phyloP scores from a whole-genome alignment of 306 rosid genomes.

The Sesbania bispinosa region DNA sequence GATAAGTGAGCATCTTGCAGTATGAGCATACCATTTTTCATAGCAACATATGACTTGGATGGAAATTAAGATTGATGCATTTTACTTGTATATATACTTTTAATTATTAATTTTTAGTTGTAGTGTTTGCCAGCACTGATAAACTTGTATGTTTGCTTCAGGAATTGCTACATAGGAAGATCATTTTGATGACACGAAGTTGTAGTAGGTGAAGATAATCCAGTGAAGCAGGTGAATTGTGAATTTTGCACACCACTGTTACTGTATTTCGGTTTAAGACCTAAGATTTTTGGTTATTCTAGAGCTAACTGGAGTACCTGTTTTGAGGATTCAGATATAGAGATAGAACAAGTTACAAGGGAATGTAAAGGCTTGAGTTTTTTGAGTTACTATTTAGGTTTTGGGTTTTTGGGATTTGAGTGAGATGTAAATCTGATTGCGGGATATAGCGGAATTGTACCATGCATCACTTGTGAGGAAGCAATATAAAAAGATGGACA shows the following conservation, averaged over 20 bases:
- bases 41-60: not conserved
- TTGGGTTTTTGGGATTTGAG: conserved; percentile 63
- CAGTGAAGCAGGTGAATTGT: conserved; percentile 78
- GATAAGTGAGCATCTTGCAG: not conserved
- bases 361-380: conserved; percentile 86
- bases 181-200: conserved; percentile 50
- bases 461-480: conserved; percentile 87
- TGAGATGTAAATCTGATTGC: conserved; percentile 99
- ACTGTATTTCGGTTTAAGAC: conserved; percentile 50
- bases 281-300: conserved; percentile 59
- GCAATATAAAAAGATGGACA: conserved; percentile 50
- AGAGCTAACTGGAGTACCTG: conserved; percentile 75
- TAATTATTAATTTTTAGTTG: not conserved
- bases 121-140: conserved; percentile 23
- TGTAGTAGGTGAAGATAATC: conserved; percentile 69
- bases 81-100: not conserved
- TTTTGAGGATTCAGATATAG: conserved; percentile 78
- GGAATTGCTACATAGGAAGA: conserved; percentile 79
- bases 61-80: not conserved
- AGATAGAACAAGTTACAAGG: conserved; percentile 67
- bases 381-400: conserved; percentile 57
- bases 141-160: conserved; percentile 40
- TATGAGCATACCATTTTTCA: not conserved
- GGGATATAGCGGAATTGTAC: conserved; percentile 93
- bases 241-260: conserved; percentile 67